Evolutionary conservation across 164 flowering plant species (phyloP).

Genomic region (Tetracentron sinense): DNA sequence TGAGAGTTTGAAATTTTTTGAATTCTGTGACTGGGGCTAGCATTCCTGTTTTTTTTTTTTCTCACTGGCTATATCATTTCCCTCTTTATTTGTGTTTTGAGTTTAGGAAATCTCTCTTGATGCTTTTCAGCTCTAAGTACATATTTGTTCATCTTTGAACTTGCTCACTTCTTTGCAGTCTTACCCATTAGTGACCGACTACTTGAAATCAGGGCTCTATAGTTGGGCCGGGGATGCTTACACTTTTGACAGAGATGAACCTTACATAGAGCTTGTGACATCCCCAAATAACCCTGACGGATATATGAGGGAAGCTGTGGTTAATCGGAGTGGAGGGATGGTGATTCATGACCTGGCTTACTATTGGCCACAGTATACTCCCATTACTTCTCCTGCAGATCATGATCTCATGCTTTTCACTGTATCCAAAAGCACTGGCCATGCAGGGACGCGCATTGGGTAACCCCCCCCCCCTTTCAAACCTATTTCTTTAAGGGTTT

Average conservation of each 20-base stretch:
- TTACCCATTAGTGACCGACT: constrained; percentile 60
- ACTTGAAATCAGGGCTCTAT: constrained; percentile 59
- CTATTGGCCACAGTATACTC: constrained; percentile 90
- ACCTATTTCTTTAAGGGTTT: too few relatives aligned
- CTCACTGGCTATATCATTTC: too few relatives aligned
- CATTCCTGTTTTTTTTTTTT: too few relatives aligned
- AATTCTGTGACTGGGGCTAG: too few relatives aligned
- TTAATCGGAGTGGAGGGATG: constrained; percentile 47
- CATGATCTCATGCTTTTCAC: constrained; percentile 87
- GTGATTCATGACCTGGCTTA: constrained; percentile 75
- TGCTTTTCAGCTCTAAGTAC: too few relatives aligned
- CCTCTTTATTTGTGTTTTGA: too few relatives aligned
- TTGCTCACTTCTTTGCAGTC: constrained; percentile 49
- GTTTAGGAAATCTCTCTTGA: background rate
- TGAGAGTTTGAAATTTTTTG: too few relatives aligned
- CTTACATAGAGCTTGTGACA: constrained; percentile 79
- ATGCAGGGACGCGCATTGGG: constrained; percentile 95
- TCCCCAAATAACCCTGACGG: constrained; percentile 96
- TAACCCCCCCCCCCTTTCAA: too few relatives aligned
- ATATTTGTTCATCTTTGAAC: too few relatives aligned
- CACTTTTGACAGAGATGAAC: constrained; percentile 36
- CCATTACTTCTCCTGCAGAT: constrained; percentile 56
- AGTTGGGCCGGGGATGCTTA: constrained; percentile 84
- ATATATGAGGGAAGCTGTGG: constrained; percentile 39
- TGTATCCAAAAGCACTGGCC: constrained; percentile 89